Evolutionary conservation across 805 yeast genomes (phyloP), one percentile per base, ranked within the genome.

Genomic region (Lachancea waltii): DNA sequence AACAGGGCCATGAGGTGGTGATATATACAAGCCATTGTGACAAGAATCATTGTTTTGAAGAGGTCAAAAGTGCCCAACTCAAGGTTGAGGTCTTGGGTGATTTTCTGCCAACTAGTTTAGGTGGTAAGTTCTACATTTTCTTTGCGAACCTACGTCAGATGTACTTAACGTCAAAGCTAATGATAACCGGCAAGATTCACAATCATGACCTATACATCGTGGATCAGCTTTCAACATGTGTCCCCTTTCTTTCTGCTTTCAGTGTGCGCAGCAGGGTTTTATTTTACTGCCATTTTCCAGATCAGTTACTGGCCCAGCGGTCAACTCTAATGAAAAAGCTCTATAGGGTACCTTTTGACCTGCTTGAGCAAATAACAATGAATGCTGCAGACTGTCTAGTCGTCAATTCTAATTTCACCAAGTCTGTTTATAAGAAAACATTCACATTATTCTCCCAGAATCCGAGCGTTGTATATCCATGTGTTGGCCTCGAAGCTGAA

Each of bases 271-370:
- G 81, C 2, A 74, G 75, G 35, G 70, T 84, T 3, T 62, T 92
- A 36, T 92, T 90, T 56, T 92, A 92, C 60, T 89, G 98, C 53
- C 99, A 92, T 65, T 90, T 90, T 60, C 98, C 99, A 0, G 99
- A 92, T 60, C 81, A 82, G 54, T 67, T 81, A 34, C 64, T 90
- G 30, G 81, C 95, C 0, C 64, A 66, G 14, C 79, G 80, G 37
- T 65, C 70, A 3, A 65, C 79, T 2, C 19, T 69, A 1, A 19
- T 81, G 7, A 80, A 86, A 50, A 65, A 62, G 43, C 35, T 83
- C 0, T 92, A 92, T 61, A 68, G 99, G 45, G 36, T 72, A 3
- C 92, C 95, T 1, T 90, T 92, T 60, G 95, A 92, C 59, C 48
- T 64, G n/a, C 62, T 83, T 16, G 99, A 92, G 62, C 86, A 85